phyloP scores from a whole-genome alignment of 306 rosid species.

The Citrullus mucosospermus region DNA sequence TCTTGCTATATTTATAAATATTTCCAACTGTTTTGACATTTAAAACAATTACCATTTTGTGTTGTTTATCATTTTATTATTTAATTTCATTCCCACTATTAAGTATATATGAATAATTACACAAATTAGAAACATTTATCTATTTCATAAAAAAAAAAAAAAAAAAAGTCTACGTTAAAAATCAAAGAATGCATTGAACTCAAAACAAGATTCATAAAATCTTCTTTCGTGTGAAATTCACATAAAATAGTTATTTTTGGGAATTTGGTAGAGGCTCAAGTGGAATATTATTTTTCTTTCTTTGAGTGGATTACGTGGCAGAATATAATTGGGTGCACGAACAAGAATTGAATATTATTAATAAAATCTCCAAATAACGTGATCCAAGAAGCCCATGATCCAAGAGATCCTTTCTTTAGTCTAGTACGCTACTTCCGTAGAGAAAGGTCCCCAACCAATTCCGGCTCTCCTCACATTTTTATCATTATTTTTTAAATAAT shows the following conservation, averaged over 20 bases:
- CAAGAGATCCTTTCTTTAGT: slow-evolving; percentile 40
- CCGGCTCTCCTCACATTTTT: neutral
- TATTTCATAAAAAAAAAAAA: too few relatives aligned
- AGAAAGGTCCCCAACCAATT: neutral
- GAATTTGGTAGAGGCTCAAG: neutral
- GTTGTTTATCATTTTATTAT: neutral
- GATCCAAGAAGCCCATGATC: slow-evolving; percentile 88
- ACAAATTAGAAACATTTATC: too few relatives aligned
- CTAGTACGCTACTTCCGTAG: neutral
- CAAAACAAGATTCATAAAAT: neutral
- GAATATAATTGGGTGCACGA: neutral
- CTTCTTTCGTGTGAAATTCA: neutral
- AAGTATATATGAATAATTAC: neutral
- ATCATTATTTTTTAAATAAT: too few relatives aligned
- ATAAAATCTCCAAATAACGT: neutral
- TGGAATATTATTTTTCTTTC: neutral
- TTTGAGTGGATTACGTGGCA: neutral
- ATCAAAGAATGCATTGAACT: neutral
- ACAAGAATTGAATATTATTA: neutral
- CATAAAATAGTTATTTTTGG: neutral
- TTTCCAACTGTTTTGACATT: too few relatives aligned
- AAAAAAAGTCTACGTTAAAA: neutral
- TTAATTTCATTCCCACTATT: neutral
- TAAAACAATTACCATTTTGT: too few relatives aligned
- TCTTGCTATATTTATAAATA: too few relatives aligned